Conservation (phyloP, 2,329 filamentous ascomycete genomes). For the Fusarium coffeatum region DNA sequence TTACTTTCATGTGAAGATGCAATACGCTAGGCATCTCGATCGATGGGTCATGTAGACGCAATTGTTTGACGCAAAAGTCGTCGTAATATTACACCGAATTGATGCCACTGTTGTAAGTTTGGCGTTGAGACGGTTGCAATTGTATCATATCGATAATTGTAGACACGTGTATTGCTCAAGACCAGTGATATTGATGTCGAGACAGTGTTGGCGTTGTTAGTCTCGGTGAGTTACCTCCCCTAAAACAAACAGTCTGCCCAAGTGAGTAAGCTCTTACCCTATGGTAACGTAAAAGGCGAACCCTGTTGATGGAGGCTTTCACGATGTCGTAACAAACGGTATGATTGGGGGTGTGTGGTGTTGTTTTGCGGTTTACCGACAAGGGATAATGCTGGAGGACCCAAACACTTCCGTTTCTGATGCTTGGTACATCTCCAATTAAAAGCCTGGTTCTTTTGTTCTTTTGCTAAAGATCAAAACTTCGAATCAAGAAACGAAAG, state of each 20-base stretch:
- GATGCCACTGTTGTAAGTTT: not conserved
- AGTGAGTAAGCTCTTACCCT: conserved; percentile 13
- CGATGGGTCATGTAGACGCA: conserved; percentile 3
- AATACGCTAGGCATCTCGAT: not conserved
- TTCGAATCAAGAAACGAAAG: conserved; percentile 24
- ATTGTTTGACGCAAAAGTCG: conserved; percentile 11
- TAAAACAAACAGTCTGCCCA: not conserved
- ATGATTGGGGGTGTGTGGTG: conserved; percentile 4
- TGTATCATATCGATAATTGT: not conserved
- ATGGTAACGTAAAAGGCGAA: conserved; percentile 16
- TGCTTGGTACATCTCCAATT: conserved; percentile 18
- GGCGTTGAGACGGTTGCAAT: not conserved
- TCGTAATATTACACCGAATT: not conserved
- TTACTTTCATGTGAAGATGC: conserved; percentile 3
- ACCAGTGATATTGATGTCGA: conserved; percentile 10
- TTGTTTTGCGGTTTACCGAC: not conserved
- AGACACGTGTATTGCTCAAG: conserved; percentile 8
- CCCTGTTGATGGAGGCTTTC: conserved; percentile 21
- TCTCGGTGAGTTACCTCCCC: not conserved
- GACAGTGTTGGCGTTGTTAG: conserved; percentile 1
- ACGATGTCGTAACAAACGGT: conserved; percentile 23
- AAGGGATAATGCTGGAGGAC: conserved; percentile 4
- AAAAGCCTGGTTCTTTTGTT: conserved; percentile 27
- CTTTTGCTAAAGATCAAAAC: conserved; percentile 12
- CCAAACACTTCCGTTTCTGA: conserved; percentile 18